phyloP scores from a whole-genome alignment of 805 yeast genomes.

The Martiniozyma abietophila region DNA sequence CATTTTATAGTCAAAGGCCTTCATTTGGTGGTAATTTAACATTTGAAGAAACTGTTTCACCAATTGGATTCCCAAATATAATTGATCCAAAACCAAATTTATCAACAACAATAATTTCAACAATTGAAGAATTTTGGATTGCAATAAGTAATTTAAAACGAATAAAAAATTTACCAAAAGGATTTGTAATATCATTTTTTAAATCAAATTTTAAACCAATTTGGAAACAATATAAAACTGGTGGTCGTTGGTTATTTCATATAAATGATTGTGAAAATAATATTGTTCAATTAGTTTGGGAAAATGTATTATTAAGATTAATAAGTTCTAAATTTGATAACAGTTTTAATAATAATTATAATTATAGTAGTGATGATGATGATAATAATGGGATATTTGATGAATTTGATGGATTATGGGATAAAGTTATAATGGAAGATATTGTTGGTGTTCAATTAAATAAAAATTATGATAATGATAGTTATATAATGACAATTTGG shows the following conservation, averaged over 20 bases:
- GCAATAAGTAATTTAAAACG: conserved; percentile 31
- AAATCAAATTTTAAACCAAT: conserved; percentile 53
- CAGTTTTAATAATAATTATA: conserved; percentile 1
- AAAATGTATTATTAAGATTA: conserved; percentile 41
- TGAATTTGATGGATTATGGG: conserved; percentile 5
- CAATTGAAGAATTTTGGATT: conserved; percentile 47
- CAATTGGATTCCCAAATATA: conserved; percentile 1
- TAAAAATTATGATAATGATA: conserved; percentile 27
- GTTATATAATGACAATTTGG: conserved; percentile 48
- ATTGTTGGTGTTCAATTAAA: conserved; percentile 53
- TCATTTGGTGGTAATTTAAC: too few relatives aligned
- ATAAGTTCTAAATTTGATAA: conserved; percentile 40
- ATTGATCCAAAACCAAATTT: neutral
- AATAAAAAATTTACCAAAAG: conserved; percentile 31
- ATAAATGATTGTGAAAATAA: conserved; percentile 10
- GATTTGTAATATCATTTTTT: conserved; percentile 48
- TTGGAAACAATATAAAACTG: conserved; percentile 58
- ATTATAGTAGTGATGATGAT: conserved; percentile 1
- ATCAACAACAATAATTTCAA: conserved; percentile 24
- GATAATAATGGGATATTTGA: neutral
- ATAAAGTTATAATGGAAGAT: conserved; percentile 32
- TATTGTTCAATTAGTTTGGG: conserved; percentile 40
- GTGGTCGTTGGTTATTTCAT: conserved; percentile 53
- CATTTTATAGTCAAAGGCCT: too few relatives aligned
- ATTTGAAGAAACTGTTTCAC: neutral